Base-by-base conservation (phyloP, 116 monocot species). In the Dioscorea cayenensis region DNA sequence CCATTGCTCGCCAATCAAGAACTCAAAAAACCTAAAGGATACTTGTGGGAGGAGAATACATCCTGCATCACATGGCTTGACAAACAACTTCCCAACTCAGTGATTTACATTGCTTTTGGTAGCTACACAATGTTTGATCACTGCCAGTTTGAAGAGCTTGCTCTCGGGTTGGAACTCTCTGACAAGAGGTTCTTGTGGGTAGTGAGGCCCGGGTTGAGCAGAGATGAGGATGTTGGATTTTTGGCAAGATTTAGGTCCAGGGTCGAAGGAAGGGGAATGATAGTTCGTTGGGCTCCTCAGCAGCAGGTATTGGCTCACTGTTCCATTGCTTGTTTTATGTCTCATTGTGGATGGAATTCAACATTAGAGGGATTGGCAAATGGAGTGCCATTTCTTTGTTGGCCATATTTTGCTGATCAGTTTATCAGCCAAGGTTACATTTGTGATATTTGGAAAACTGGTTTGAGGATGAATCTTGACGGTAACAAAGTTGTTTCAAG, bases 281-380 rank as follows among this genome's bases (percentile, higher is more conserved):
- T 86, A 21, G 75, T 86, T 7, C 28, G 60, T 9, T 86, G 86
- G 86, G 63, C 76, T 16, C 82, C 79, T 3, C 86, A 86, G 43
- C 68, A 79, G 73, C 32, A 77, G 17, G 82, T 86, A 38, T 73
- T 86, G 70, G 68, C 79, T 18, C 86, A 86, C 70, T 63, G 73
- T 20, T 59, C 86, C 0, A 13, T 86, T n/a, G 79, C 76, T 2
- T 79, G 86, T 63, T 82, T 86, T 66, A 3, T 82, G 29, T 69
- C 73, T 5, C 86, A 86, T 51, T 82, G 82, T 25, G 81, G 85
- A 1, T 82, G 85, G 85, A 85, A 85, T 28, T 85, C 85, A 3
- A 79, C 73, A 0, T 14, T 82, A 55, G 85, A 85, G 70, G 79
- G 76, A 1, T n/a, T 79, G 49, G 37, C 43, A 12, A 72, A 75